These are phyloP conservation scores for Calocybe gambosa DNA, from an alignment of 1,284 basidiomycete genomes.

Conservation along the genomic window DNA sequence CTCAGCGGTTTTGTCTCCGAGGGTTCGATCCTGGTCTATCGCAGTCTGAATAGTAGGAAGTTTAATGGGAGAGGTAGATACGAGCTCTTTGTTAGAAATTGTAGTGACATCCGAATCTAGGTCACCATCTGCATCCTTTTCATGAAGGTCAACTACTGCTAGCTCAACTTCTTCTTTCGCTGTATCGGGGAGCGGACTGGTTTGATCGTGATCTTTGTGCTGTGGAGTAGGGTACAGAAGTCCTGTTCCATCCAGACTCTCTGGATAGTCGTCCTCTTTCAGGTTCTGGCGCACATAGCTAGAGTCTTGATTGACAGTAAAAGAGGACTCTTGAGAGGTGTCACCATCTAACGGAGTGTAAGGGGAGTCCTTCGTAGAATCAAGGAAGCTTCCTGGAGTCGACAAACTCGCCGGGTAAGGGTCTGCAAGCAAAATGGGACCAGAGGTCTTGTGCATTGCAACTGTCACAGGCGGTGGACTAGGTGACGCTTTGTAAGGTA, in stretches of 20 bases:
- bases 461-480: slow-evolving; percentile 6
- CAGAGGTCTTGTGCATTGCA: slow-evolving; percentile 23
- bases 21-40: background rate
- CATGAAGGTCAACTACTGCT: slow-evolving; percentile 12
- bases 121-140: slow-evolving; percentile 29
- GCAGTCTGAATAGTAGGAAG: background rate
- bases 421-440: slow-evolving; percentile 30
- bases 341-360: slow-evolving; percentile 22
- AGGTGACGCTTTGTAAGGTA: slow-evolving; percentile 3
- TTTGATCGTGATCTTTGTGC: background rate
- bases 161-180: slow-evolving; percentile 11
- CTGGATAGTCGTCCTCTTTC: slow-evolving; percentile 6
- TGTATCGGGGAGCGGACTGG: slow-evolving; percentile 1
- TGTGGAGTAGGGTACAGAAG: slow-evolving; percentile 19
- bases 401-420: slow-evolving; percentile 38
- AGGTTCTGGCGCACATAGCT: slow-evolving; percentile 17
- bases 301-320: slow-evolving; percentile 1
- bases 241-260: slow-evolving; percentile 13
- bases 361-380: slow-evolving; percentile 9
- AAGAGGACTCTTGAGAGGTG: slow-evolving; percentile 20
- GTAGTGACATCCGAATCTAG: slow-evolving; percentile 26
- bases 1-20: background rate
- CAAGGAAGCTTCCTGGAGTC: slow-evolving; percentile 23
- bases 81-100: slow-evolving; percentile 5
- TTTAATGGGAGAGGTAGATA: background rate